Conservation (phyloP, 2,329 filamentous ascomycete species). For the Berkeleyomyces rouxiae region DNA sequence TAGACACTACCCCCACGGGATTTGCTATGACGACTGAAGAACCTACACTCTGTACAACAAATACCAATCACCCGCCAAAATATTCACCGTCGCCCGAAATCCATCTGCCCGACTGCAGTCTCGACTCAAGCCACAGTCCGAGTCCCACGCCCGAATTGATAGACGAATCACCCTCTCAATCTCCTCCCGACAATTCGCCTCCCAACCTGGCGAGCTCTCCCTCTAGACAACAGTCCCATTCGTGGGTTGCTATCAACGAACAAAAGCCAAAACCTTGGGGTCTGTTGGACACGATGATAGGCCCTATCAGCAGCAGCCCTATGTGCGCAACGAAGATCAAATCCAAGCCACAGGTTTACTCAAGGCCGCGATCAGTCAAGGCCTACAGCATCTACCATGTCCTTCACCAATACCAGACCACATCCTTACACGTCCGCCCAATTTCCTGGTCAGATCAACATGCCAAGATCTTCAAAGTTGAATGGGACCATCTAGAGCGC, state of each 20-base stretch:
- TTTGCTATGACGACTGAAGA: not conserved
- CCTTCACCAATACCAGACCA: conserved; percentile 10
- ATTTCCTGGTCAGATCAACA: conserved; percentile 41
- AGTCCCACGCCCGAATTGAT: not conserved
- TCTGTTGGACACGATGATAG: not conserved
- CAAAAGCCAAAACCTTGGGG: not conserved
- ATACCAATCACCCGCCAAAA: too few species aligned
- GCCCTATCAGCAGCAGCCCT: not conserved
- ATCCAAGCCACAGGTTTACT: not conserved
- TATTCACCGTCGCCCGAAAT: too few species aligned
- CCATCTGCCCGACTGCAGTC: not conserved
- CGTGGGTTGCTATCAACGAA: not conserved
- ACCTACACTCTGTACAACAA: not conserved
- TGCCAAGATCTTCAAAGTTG: conserved; percentile 28
- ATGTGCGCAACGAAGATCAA: not conserved
- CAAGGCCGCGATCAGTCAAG: conserved; percentile 1
- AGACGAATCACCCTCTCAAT: not conserved
- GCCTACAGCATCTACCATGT: conserved; percentile 9
- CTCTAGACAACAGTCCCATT: not conserved
- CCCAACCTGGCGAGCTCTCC: not conserved
- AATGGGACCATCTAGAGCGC: conserved; percentile 27
- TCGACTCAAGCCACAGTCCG: not conserved
- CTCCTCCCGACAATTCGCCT: not conserved
- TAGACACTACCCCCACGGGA: not conserved
- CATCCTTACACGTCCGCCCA: conserved; percentile 33